Evolutionary conservation across 2,329 filamentous ascomycete species (phyloP), one percentile per base, ranked within the genome.

Genomic region (Ustilaginoidea virens): DNA sequence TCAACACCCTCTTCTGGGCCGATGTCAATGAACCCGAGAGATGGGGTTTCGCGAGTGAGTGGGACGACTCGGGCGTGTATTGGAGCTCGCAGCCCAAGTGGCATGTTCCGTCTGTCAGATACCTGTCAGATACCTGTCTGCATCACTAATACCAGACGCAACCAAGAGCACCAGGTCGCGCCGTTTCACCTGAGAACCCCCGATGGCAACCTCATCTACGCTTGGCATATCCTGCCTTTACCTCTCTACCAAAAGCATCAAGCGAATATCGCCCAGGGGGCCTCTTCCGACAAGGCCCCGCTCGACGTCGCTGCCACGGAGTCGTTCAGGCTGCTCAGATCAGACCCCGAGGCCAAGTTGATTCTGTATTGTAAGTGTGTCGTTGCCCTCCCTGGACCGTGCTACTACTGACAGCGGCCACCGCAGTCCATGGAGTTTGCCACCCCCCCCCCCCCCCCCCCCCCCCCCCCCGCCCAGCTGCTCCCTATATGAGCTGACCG

Each of bases 131-230:
- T n/a, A n/a, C n/a, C n/a, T n/a, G n/a, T n/a, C n/a, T n/a, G n/a
- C n/a, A n/a, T n/a, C n/a, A n/a, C n/a, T n/a, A n/a, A n/a, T n/a
- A n/a, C n/a, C n/a, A n/a, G n/a, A n/a, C n/a, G n/a, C n/a, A n/a
- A n/a, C n/a, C n/a, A n/a, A 87, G 80, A 73, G 46, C 83, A 85
- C 41, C 87, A 96, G 55, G 79, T 92, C 3, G 85, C 82, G 5
- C 80, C 87, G 0, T 94, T 96, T 49, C 73, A 69, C 27, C 55
- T 96, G 21, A 57, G 55, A 4, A 90, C 83, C 0, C 60, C 71
- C 1, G 86, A 94, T 48, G 71, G 74, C 22, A 76, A 86, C 50
- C 71, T 61, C 2, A 57, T 96, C 12, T 92, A 90, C 46, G 80
- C 80, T 16, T 96, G 87, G 87, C 87, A 94, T 46, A 66, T 96